Base-by-base conservation (phyloP, 2,329 filamentous ascomycete genomes). In the Neopestalotiopsis clavispora region DNA sequence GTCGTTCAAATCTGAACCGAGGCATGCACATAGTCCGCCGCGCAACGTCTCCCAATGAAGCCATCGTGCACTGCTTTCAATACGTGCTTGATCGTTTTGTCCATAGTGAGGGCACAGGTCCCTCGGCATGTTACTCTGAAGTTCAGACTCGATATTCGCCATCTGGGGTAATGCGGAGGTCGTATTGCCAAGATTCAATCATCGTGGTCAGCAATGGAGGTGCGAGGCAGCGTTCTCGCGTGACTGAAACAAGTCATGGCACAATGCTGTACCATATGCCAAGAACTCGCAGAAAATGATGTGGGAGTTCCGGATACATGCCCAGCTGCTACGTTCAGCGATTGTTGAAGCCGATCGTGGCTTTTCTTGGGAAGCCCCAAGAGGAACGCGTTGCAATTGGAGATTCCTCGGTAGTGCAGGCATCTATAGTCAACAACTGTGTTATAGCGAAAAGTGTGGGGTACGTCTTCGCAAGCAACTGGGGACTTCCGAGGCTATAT, bases 61-160 rank as follows among this genome's bases (percentile, higher is more conserved):
- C 20, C 57, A 30, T 30, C 30, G 57, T 34, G 30, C 20, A 59
- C 17, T 23, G 13, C 3, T 23, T 23, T 59, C 12, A 28, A 34
- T 6, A 52, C 17, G 20, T 52, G 14, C 10, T 10, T 38, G 34
- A 38, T 23, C 30, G 9, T 17, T 13, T 23, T 34, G 23, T 7
- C 4, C 20, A 30, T 14, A 14, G 12, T 17, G 23, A 9, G 9
- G 1, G 30, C 9, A 30, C 13, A 12, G 30, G 10, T 59, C 30
- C 57, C 57, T 59, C 57, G 57, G 57, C 57, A 30, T 59, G 57
- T n/a, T 13, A 59, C 57, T 59, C 30, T 28, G 23, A 34, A 23
- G 20, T 13, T 28, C 17, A 14, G 10, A 17, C 9, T 23, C 10
- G 4, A 59, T 17, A 34, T 30, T 34, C 57, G 30, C n/a, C 30